Evolutionary conservation across 108 stramenopile genomes (phyloP).

Genomic region (Bacterosira constricta): DNA sequence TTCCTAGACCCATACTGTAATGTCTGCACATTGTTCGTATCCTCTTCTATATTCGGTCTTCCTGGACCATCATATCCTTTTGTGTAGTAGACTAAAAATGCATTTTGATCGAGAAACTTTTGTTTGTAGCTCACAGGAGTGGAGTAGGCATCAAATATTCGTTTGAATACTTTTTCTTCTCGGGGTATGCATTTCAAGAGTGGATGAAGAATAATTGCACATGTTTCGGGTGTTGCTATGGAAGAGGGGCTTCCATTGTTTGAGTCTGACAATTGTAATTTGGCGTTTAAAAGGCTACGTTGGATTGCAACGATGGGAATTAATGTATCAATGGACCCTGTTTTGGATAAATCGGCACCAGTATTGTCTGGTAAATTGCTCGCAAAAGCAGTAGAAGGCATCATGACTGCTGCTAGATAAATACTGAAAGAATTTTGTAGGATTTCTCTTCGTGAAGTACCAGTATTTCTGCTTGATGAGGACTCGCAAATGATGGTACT

Average conservation of each 20-base stretch:
- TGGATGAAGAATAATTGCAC: slow-evolving; percentile 8
- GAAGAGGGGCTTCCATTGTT: background rate
- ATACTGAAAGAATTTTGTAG: too few species aligned
- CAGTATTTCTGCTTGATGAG: too few species aligned
- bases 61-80: slow-evolving; percentile 86
- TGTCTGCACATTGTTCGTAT: slow-evolving; percentile 57
- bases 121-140: slow-evolving; percentile 84
- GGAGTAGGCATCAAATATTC: slow-evolving; percentile 81
- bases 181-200: slow-evolving; percentile 38
- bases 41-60: slow-evolving; percentile 65
- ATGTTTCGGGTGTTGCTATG: slow-evolving; percentile 11
- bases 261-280: slow-evolving; percentile 15
- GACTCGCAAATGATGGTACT: too few species aligned
- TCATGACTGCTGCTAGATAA: too few species aligned
- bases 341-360: slow-evolving; percentile 60
- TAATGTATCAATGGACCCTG: slow-evolving; percentile 64
- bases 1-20: slow-evolving; percentile 79
- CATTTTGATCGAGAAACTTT: slow-evolving; percentile 84
- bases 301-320: slow-evolving; percentile 59
- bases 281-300: slow-evolving; percentile 24
- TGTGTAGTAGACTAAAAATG: slow-evolving; percentile 88
- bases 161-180: slow-evolving; percentile 71
- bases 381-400: slow-evolving; percentile 27
- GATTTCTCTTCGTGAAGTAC: background rate
- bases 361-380: slow-evolving; percentile 67